Percentiles rank a stretch among this genome's conserved stretches.
Conservation (phyloP, 129 eudicot species). For the Flaveria ramosissima region DNA sequence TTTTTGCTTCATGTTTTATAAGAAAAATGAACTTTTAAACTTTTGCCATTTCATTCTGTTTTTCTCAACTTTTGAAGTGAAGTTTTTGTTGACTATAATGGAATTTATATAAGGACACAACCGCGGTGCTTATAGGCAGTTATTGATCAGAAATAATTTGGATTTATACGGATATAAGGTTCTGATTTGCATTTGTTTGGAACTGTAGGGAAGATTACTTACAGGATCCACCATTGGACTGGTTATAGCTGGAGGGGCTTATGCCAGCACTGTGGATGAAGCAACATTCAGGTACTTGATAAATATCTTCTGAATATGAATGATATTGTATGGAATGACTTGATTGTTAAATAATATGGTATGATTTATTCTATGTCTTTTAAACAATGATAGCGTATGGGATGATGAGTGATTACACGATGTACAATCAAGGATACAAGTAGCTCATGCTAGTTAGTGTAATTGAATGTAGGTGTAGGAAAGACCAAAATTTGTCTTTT, state of each 20-base stretch:
- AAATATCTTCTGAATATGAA: not conserved
- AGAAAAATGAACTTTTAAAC: not conserved
- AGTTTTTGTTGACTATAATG: not conserved
- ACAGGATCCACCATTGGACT: conserved; percentile 81
- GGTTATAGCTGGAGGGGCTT: conserved; percentile 93
- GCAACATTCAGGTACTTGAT: conserved; percentile 85
- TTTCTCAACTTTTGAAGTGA: not conserved
- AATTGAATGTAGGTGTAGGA: not conserved
- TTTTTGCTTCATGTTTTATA: not conserved
- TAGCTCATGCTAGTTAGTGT: not conserved
- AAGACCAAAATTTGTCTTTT: not conserved
- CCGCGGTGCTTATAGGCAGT: conserved; percentile 6
- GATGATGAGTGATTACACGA: not conserved
- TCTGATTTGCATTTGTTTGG: conserved; percentile 18
- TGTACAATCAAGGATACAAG: not conserved
- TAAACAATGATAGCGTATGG: not conserved
- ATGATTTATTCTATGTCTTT: not conserved
- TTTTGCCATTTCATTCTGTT: not conserved
- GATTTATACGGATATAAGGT: not conserved
- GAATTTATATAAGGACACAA: no score
- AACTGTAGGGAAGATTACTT: conserved; percentile 72
- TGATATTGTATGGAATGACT: not conserved
- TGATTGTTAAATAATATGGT: not conserved
- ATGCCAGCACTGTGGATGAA: conserved; percentile 99
- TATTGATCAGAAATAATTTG: not conserved